A percentile compares a stretch with the other conserved stretches of the same genome.
Evolutionary conservation across 2,329 filamentous ascomycete genomes (phyloP).

Genomic region (Epichloe hybrida): DNA sequence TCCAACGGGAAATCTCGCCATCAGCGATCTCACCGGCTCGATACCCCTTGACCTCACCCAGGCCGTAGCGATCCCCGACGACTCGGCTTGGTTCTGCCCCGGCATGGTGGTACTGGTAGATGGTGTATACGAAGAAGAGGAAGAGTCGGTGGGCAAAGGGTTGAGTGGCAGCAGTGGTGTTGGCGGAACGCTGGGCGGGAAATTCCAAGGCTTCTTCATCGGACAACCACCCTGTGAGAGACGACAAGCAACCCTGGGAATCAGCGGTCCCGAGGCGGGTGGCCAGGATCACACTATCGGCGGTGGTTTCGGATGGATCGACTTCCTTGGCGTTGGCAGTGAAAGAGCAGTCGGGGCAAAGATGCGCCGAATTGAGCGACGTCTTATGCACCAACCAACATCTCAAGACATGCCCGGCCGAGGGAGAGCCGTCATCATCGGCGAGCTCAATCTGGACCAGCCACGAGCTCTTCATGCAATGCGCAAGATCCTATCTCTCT

Average conservation of each 20-base stretch:
- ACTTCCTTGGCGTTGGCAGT: constrained; percentile 84
- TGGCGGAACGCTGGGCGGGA: constrained; percentile 82
- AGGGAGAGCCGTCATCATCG: constrained; percentile 57
- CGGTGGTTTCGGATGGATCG: constrained; percentile 90
- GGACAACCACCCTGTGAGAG: constrained; percentile 86
- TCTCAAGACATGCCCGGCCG: constrained; percentile 24
- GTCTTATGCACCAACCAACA: constrained; percentile 39
- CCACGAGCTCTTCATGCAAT: constrained; percentile 71
- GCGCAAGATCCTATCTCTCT: constrained; percentile 61
- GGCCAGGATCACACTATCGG: constrained; percentile 49
- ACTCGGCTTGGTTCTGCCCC: constrained; percentile 83
- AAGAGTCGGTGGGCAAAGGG: constrained; percentile 52
- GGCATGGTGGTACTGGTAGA: constrained; percentile 95
- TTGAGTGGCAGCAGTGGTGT: constrained; percentile 69
- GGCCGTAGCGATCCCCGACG: constrained; percentile 67
- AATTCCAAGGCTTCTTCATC: constrained; percentile 80
- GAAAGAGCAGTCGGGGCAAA: constrained; percentile 69
- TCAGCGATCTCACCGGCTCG: constrained; percentile 79
- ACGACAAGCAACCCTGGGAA: constrained; percentile 64
- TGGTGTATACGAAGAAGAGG: constrained; percentile 92
- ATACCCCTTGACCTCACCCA: constrained; percentile 74
- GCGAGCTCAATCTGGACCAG: constrained; percentile 76
- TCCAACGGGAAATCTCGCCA: constrained; percentile 66
- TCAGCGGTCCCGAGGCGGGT: constrained; percentile 41
- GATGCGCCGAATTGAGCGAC: constrained; percentile 69